Evolutionary conservation across 2,329 filamentous ascomycete species (phyloP), one percentile per base, ranked within the genome.

Genomic region (Scytalidium sp.): DNA sequence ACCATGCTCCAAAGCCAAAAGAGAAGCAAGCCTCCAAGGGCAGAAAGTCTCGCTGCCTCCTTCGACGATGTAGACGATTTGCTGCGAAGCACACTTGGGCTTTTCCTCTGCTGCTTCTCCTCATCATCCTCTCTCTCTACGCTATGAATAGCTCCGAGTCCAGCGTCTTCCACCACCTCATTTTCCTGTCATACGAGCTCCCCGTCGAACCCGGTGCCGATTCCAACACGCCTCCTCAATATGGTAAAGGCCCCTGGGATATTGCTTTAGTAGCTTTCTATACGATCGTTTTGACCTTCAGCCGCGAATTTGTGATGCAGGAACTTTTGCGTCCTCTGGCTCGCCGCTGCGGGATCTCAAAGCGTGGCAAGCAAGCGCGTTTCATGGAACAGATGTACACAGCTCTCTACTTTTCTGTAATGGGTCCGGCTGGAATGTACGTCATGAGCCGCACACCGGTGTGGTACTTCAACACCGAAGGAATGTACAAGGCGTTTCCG

Each of bases 311-410:
- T 69, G 78, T 94, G 71, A 96, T 96, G 91, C 91, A 96, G 71
- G 85, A 90, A 62, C 62, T 96, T 43, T 82, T 96, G 52, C 83
- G 84, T 7, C 91, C 90, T 0, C 74, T 91, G 52, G 89, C 90
- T 7, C 75, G 82, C 39, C 77, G 74, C 59, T 83, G 75, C 47
- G 87, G 88, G 19, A 83, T 96, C 63, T 76, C 72, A 50, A 81
- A 80, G 54, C 81, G 84, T 50, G 82, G 78, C 56, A 96, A 96
- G 74, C 89, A 93, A 63, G 79, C 85, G 15, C 85, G 91, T 32
- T 96, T 95, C 77, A 93, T 96, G 88, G 91, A 96, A 70, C 91
- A 96, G 71, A 82, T 87, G 63, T 96, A 96, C 71, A 96, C 90
- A 2, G 91, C 90, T 23, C 73, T 96, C 49, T 96, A 96, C 77